A percentile compares a stretch with the other conserved stretches of the same genome.
These are phyloP conservation scores for Protomyces inouyei DNA, from an alignment of 1,139 yeast species.

Conservation along the genomic window DNA sequence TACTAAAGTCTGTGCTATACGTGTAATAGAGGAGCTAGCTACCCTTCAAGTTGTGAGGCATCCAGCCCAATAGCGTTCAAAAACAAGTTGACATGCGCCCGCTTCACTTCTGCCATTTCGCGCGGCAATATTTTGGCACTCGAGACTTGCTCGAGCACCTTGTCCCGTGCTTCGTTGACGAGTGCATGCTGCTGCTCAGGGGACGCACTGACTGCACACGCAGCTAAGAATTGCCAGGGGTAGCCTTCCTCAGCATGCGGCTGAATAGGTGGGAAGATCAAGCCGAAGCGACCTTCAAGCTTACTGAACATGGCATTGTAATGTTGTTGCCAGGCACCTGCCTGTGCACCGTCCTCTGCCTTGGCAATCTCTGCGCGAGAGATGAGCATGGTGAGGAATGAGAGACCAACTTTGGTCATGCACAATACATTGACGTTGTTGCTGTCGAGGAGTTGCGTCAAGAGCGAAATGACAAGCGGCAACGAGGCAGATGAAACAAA, in stretches of 20 bases:
- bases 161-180: conserved; percentile 89
- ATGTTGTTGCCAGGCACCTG: conserved; percentile 71
- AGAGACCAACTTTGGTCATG: conserved; percentile 80
- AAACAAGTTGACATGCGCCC: conserved; percentile 81
- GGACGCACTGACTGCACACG: conserved; percentile 87
- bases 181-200: conserved; percentile 89
- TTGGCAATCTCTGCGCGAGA: conserved; percentile 89
- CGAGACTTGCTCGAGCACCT: conserved; percentile 82
- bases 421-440: conserved; percentile 64
- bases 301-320: conserved; percentile 78
- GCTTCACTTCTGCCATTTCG: conserved; percentile 55
- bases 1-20: no score
- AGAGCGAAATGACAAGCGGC: conserved; percentile 74
- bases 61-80: conserved; percentile 94
- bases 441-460: conserved; percentile 68
- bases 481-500: conserved; percentile 79
- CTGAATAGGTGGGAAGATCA: conserved; percentile 60
- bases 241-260: conserved; percentile 67
- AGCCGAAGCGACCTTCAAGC: conserved; percentile 70
- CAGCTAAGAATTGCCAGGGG: conserved; percentile 96
- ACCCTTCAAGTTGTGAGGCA: conserved; percentile 49
- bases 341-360: conserved; percentile 59
- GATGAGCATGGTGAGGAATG: conserved; percentile 77
- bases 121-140: conserved; percentile 64
- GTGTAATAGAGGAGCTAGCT: neutral